A percentile compares a stretch with the other conserved stretches of the same genome.
phyloP scores from a whole-genome alignment of 495 filamentous ascomycete genomes.

The Aspergillus bridgeri region DNA sequence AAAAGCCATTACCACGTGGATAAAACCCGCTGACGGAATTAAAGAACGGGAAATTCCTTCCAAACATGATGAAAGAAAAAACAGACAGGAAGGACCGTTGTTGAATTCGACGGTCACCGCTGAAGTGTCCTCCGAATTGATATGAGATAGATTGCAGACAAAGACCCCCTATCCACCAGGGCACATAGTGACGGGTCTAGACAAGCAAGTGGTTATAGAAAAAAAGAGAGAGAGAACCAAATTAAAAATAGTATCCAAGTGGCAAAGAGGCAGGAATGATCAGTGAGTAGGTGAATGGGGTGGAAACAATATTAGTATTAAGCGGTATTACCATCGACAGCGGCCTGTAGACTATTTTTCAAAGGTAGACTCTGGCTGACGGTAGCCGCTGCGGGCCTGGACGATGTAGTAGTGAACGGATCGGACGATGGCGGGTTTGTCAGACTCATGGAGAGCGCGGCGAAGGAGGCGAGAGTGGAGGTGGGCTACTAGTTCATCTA shows the following conservation, averaged over 20 bases:
- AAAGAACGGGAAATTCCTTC: conserved; percentile 40
- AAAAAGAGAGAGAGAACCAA: conserved; percentile 15
- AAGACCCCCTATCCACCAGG: conserved; percentile 10
- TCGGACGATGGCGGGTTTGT: conserved; percentile 54
- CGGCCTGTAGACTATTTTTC: conserved; percentile 71
- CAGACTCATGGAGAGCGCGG: conserved; percentile 43
- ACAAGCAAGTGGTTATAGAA: conserved; percentile 10
- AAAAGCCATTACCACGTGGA: conserved; percentile 48
- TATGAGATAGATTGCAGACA: conserved; percentile 1
- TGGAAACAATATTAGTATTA: conserved; percentile 13
- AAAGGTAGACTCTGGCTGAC: conserved; percentile 56
- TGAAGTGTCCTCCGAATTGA: not conserved
- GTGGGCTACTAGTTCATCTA: conserved; percentile 5
- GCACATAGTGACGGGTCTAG: conserved; percentile 20
- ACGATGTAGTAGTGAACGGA: conserved; percentile 35
- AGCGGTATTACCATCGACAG: conserved; percentile 68
- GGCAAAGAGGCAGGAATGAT: conserved; percentile 17
- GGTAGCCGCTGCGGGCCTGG: conserved; percentile 35
- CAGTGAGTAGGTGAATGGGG: conserved; percentile 20
- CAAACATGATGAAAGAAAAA: conserved; percentile 39
- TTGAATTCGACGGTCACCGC: not conserved
- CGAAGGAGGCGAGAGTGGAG: conserved; percentile 6
- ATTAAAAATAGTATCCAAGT: conserved; percentile 15
- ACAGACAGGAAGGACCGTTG: conserved; percentile 12
- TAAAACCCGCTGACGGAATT: conserved; percentile 44